phyloP scores from a whole-genome alignment of 2,329 filamentous ascomycete species.

The Colletotrichum magnum region DNA sequence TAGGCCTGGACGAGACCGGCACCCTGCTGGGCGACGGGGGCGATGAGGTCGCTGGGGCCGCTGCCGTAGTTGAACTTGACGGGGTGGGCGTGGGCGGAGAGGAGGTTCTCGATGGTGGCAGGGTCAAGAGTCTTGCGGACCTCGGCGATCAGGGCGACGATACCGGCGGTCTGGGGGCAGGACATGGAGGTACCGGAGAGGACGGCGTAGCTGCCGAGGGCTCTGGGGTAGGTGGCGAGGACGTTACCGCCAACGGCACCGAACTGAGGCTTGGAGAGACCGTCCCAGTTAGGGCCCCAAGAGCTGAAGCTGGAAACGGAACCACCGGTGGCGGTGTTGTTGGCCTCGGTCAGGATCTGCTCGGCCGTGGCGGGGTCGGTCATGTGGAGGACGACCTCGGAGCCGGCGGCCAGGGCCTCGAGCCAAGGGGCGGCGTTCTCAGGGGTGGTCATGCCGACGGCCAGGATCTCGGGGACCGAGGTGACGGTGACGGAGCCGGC shows the following conservation, averaged over 20 bases:
- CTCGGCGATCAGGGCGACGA: slow-evolving; percentile 67
- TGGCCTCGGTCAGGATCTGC: slow-evolving; percentile 49
- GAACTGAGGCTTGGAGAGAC: slow-evolving; percentile 69
- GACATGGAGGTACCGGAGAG: slow-evolving; percentile 74
- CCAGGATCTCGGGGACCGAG: slow-evolving; percentile 50
- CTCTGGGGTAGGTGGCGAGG: slow-evolving; percentile 67
- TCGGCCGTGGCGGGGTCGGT: slow-evolving; percentile 54
- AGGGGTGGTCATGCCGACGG: slow-evolving; percentile 58
- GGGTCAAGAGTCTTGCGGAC: slow-evolving; percentile 66
- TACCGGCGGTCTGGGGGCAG: slow-evolving; percentile 67
- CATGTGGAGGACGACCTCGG: slow-evolving; percentile 61
- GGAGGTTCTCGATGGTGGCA: slow-evolving; percentile 61
- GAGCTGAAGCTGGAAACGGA: slow-evolving; percentile 67
- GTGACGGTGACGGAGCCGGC: slow-evolving; percentile 52
- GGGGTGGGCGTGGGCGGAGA: slow-evolving; percentile 65
- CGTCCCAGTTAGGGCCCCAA: slow-evolving; percentile 74
- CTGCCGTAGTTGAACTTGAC: slow-evolving; percentile 63
- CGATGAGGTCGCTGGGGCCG: slow-evolving; percentile 55
- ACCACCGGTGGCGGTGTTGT: slow-evolving; percentile 64
- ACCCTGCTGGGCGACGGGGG: slow-evolving; percentile 73
- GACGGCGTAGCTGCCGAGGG: slow-evolving; percentile 64
- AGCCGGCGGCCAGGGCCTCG: slow-evolving; percentile 56
- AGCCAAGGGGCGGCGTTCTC: slow-evolving; percentile 61
- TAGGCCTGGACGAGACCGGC: slow-evolving; percentile 72
- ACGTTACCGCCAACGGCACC: slow-evolving; percentile 71